These are phyloP conservation scores for Penicillium sp. DNA, from an alignment of 2,329 filamentous ascomycete genomes.

Conservation along the genomic window DNA sequence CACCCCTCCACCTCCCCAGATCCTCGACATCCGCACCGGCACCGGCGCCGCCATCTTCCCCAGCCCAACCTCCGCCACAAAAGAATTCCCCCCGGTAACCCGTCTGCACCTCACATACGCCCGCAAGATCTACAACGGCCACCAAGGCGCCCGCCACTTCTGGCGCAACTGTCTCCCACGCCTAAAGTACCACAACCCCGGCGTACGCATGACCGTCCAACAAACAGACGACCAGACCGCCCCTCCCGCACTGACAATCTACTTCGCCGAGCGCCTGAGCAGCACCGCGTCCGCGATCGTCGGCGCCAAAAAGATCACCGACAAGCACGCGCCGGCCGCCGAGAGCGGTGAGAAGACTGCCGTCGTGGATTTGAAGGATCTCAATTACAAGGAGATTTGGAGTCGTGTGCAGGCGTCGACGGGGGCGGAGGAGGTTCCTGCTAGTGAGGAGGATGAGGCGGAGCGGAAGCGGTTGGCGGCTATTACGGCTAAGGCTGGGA, in stretches of 20 bases:
- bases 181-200: constrained; percentile 93
- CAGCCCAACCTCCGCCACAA: constrained; percentile 34
- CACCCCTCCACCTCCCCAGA: constrained; percentile 53
- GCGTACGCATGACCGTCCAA: constrained; percentile 80
- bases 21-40: constrained; percentile 77
- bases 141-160: constrained; percentile 73
- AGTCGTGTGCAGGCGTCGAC: constrained; percentile 50
- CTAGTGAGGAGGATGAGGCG: constrained; percentile 43
- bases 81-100: constrained; percentile 48
- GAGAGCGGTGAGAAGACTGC: constrained; percentile 40
- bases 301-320: constrained; percentile 32
- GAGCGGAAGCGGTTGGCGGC: constrained; percentile 45
- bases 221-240: constrained; percentile 63
- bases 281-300: constrained; percentile 36
- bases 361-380: constrained; percentile 48
- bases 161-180: constrained; percentile 82
- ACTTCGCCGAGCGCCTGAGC: constrained; percentile 46
- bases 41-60: constrained; percentile 84
- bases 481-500: constrained; percentile 43
- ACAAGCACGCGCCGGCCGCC: constrained; percentile 44
- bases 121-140: constrained; percentile 48
- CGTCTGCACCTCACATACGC: constrained; percentile 54
- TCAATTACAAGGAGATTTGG: constrained; percentile 52
- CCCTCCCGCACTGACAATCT: constrained; percentile 49
- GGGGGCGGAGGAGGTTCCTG: constrained; percentile 44